Conservation (phyloP, 1,284 basidiomycete genomes). For the Meira nashicola region DNA sequence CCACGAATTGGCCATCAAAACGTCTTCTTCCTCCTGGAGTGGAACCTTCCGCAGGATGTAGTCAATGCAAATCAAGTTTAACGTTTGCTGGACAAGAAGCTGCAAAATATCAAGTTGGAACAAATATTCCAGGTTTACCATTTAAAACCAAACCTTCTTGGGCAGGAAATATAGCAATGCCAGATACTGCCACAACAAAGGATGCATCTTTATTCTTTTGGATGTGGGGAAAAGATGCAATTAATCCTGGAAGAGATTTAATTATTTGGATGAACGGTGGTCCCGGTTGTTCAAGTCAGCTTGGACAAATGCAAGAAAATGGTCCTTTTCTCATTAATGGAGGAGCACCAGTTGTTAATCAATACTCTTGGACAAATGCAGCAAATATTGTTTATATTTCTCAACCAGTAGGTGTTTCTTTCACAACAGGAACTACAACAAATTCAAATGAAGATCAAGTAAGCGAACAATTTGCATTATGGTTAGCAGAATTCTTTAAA, state of each 20-base stretch:
- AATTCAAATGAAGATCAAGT: neutral
- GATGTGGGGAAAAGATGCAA: neutral
- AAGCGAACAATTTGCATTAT: neutral
- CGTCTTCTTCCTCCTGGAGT: too few species aligned
- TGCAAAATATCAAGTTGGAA: neutral
- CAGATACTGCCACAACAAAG: neutral
- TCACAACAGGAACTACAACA: neutral
- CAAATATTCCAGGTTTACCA: neutral
- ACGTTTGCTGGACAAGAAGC: neutral
- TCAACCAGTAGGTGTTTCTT: neutral
- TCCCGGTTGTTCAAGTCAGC: neutral
- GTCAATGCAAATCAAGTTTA: neutral
- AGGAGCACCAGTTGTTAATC: neutral
- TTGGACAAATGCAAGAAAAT: neutral
- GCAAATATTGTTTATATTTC: neutral
- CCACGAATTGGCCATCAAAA: too few species aligned
- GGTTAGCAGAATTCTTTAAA: neutral
- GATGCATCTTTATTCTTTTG: neutral
- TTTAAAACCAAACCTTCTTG: neutral
- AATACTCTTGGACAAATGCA: neutral
- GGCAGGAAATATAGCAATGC: neutral
- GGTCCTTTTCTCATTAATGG: neutral
- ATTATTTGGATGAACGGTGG: conserved; percentile 6
- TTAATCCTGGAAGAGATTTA: neutral
- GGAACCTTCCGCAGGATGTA: neutral